Evolutionary conservation across 2,329 filamentous ascomycete species (phyloP).

Genomic region (Chaetomiaceae sp.): DNA sequence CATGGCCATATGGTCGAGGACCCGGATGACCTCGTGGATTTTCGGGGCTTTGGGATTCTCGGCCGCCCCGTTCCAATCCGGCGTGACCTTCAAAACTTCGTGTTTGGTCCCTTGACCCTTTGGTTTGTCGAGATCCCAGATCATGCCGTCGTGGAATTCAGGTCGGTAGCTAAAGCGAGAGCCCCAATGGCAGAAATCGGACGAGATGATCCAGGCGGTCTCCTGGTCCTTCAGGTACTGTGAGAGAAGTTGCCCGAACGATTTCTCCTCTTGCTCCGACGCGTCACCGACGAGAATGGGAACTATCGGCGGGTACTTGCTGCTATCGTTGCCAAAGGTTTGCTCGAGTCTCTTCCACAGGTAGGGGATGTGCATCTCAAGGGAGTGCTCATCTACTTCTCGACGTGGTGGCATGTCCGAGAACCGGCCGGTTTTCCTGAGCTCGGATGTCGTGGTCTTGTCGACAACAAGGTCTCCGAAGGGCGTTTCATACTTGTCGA

Average conservation of each 20-base stretch:
- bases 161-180: slow-evolving; percentile 75
- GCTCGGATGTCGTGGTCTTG: slow-evolving; percentile 44
- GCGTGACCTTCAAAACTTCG: slow-evolving; percentile 36
- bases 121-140: slow-evolving; percentile 21
- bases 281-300: slow-evolving; percentile 84
- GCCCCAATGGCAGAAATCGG: slow-evolving; percentile 98
- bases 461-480: slow-evolving; percentile 68
- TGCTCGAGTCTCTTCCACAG: slow-evolving; percentile 70
- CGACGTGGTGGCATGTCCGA: slow-evolving; percentile 57
- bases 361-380: slow-evolving; percentile 96
- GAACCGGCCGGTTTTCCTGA: slow-evolving; percentile 52
- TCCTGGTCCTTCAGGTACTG: slow-evolving; percentile 70
- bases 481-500: slow-evolving; percentile 67
- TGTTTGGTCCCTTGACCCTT: slow-evolving; percentile 24
- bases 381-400: slow-evolving; percentile 83
- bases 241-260: slow-evolving; percentile 65
- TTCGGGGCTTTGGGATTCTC: slow-evolving; percentile 26
- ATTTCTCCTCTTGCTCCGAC: slow-evolving; percentile 58
- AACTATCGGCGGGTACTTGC: slow-evolving; percentile 65
- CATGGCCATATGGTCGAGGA: slow-evolving; percentile 78
- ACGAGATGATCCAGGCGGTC: slow-evolving; percentile 83
- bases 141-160: slow-evolving; percentile 54
- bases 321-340: slow-evolving; percentile 39
- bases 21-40: slow-evolving; percentile 81
- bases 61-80: slow-evolving; percentile 10